Base-by-base conservation (phyloP, 768 basidiomycete species). In the Cyclocybe cylindracea region DNA sequence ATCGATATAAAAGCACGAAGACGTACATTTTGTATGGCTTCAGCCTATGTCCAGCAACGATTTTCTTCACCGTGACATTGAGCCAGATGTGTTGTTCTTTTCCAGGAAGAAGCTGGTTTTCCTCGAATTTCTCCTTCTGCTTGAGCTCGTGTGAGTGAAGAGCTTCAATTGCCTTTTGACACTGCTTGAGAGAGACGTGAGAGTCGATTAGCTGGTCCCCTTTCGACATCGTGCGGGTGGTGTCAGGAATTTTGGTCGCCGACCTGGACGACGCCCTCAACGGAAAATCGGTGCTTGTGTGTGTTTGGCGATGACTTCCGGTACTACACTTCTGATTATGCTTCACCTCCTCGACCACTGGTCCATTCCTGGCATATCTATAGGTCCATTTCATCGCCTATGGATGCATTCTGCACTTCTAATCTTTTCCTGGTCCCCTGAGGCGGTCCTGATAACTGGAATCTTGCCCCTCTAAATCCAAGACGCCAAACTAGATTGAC, bases 11-110 rank as follows among this genome's bases (percentile, higher is more conserved):
- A 13, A 40, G 7, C 33, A 11, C 10, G 10, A 47, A 39, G 24
- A 80, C 87, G 61, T 60, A 97, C 94, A 98, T 90, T 72, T 83
- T 84, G 42, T 80, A 71, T 4, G 94, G 94, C 68, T 91, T 97
- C 32, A 94, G 70, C 62, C 80, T 87, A 63, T 83, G 84, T 54
- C 80, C 82, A 33, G 88, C 78, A 19, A 85, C 80, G 64, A 94
- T 88, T 63, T 78, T 80, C 77, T 96, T 97, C 52, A 94, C 85
- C 4, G 91, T 83, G 48, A 98, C 77, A 58, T 90, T 86, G 14
- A 99, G 79, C 91, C 93, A 98, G 48, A 98, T 77, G 67, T 85
- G 75, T 63, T 93, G 91, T 61, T 95, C 93, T 67, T 84, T 90
- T 41, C 80, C 81, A 0, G 84, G 78, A 47, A 94, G 70, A 6